Evolutionary conservation across 306 rosid species (phyloP).

Genomic region (Inga oerstediana): DNA sequence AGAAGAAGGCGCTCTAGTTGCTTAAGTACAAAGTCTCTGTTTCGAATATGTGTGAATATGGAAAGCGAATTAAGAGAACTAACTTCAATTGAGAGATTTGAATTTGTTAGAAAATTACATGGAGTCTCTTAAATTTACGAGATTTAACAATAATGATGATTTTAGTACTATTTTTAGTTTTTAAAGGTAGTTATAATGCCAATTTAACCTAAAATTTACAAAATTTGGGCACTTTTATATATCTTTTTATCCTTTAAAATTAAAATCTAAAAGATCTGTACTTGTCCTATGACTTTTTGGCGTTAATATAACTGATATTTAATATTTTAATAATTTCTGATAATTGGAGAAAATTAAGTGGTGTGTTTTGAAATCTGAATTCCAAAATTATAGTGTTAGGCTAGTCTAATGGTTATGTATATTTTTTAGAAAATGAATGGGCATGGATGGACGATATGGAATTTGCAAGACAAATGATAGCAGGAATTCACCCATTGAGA

Average conservation of each 20-base stretch:
- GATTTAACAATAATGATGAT: not conserved
- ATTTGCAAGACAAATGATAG: conserved; percentile 82
- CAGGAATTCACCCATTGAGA: conserved; percentile 71
- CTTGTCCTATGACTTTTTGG: not conserved
- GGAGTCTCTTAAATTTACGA: not conserved
- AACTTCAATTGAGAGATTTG: too few relatives aligned
- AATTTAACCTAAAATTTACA: not conserved
- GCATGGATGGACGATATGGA: conserved; percentile 75
- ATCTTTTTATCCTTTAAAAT: not conserved
- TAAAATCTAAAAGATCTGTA: not conserved
- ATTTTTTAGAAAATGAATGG: conserved; percentile 48
- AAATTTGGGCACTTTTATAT: not conserved
- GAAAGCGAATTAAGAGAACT: too few relatives aligned
- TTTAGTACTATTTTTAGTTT: not conserved
- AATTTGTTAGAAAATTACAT: too few relatives aligned
- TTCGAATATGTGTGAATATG: too few relatives aligned
- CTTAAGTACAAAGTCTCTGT: too few relatives aligned
- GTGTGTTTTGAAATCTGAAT: not conserved
- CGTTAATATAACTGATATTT: not conserved
- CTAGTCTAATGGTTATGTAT: not conserved
- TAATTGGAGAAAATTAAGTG: not conserved
- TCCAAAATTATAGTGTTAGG: not conserved
- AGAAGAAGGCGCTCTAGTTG: too few relatives aligned
- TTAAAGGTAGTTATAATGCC: not conserved
- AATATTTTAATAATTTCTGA: not conserved